phyloP scores from a whole-genome alignment of 495 filamentous ascomycete genomes.

The Neurospora hispaniola region DNA sequence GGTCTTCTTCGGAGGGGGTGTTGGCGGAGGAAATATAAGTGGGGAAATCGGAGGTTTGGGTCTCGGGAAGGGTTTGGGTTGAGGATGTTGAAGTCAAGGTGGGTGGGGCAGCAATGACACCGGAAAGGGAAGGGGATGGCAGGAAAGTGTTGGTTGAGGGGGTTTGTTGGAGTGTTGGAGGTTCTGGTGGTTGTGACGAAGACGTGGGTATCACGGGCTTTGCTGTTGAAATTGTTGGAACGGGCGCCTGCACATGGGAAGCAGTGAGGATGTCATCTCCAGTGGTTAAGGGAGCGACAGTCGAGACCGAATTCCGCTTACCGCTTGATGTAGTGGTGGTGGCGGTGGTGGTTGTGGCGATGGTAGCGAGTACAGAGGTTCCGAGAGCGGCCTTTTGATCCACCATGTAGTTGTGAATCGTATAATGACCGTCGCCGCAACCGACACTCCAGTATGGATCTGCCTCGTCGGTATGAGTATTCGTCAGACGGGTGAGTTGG shows the following conservation, averaged over 20 bases:
- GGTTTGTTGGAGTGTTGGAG: not conserved
- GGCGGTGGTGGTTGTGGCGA: not conserved
- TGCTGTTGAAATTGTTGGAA: not conserved
- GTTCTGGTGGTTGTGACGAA: not conserved
- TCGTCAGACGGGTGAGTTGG: not conserved
- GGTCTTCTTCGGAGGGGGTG: not conserved
- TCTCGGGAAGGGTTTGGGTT: not conserved
- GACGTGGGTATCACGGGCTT: not conserved
- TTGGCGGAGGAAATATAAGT: not conserved
- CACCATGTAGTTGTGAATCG: not conserved
- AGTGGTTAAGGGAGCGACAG: not conserved
- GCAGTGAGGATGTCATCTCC: not conserved
- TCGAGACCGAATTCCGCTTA: not conserved
- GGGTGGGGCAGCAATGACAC: no score
- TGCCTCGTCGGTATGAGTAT: not conserved
- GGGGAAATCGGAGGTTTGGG: not conserved
- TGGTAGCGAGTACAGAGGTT: not conserved
- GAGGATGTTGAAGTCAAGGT: not conserved
- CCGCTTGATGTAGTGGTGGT: not conserved
- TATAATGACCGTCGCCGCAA: not conserved
- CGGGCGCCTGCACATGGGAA: not conserved
- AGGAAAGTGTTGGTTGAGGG: no score
- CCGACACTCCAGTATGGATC: not conserved
- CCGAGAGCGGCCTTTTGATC: not conserved
- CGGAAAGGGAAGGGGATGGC: no score